These are phyloP conservation scores for Thecaphora thlaspeos DNA, from an alignment of 1,284 basidiomycete species.

Conservation along the genomic window DNA sequence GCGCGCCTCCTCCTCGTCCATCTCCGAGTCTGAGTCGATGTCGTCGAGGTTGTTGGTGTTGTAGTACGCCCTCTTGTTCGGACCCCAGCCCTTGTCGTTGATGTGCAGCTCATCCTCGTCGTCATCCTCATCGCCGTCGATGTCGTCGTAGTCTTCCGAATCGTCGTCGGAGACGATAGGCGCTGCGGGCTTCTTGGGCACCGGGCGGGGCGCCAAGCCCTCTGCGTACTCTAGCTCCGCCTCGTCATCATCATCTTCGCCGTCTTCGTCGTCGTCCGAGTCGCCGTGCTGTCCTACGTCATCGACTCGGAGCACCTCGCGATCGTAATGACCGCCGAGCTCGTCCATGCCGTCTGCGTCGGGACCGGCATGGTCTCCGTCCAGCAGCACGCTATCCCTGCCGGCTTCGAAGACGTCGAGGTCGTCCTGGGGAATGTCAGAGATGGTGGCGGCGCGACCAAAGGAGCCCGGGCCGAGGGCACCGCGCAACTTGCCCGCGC, in stretches of 20 bases:
- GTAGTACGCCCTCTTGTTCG: slow-evolving; percentile 55
- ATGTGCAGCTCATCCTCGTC: slow-evolving; percentile 59
- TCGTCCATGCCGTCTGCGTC: slow-evolving; percentile 40
- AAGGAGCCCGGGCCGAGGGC: slow-evolving; percentile 9
- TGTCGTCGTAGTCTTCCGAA: slow-evolving; percentile 65
- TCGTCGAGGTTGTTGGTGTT: slow-evolving; percentile 50
- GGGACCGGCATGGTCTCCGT: slow-evolving; percentile 22
- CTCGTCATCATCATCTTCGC: slow-evolving; percentile 58
- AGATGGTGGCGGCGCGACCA: slow-evolving; percentile 26
- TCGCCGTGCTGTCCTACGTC: slow-evolving; percentile 58
- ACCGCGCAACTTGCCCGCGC: no score
- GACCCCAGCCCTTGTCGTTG: slow-evolving; percentile 63
- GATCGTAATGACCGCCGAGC: slow-evolving; percentile 34
- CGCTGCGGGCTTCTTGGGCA: slow-evolving; percentile 18
- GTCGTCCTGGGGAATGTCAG: slow-evolving; percentile 47
- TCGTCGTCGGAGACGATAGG: slow-evolving; percentile 32
- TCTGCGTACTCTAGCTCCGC: slow-evolving; percentile 37
- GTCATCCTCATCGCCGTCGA: slow-evolving; percentile 63
- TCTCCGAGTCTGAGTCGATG: slow-evolving; percentile 53
- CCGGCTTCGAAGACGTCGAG: slow-evolving; percentile 51
- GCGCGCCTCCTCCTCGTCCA: slow-evolving; percentile 58
- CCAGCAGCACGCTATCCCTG: slow-evolving; percentile 75
- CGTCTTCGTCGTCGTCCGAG: slow-evolving; percentile 21
- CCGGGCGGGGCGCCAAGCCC: slow-evolving; percentile 6
- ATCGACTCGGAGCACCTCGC: slow-evolving; percentile 43